Evolutionary conservation across 1,284 basidiomycete species (phyloP).

Genomic region (Megacollybia platyphylla): DNA sequence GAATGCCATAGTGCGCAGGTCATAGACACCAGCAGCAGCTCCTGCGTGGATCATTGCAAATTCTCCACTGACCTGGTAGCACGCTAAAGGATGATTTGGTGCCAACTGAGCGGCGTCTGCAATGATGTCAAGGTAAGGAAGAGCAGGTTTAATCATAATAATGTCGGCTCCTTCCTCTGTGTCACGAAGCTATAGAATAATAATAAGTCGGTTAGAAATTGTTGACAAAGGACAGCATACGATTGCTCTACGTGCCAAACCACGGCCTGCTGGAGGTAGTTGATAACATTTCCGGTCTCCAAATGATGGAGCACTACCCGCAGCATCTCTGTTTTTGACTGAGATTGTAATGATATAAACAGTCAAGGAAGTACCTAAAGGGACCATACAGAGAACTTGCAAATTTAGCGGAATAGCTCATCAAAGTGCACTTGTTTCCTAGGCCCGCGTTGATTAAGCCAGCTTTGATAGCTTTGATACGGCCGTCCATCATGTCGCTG

Average conservation of each 20-base stretch:
- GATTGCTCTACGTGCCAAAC: slow-evolving; percentile 88
- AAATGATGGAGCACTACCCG: slow-evolving; percentile 88
- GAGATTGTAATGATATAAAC: slow-evolving; percentile 3
- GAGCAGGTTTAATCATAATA: slow-evolving; percentile 96
- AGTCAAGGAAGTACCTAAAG: slow-evolving; percentile 53
- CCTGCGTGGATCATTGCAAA: slow-evolving; percentile 96
- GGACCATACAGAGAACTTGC: slow-evolving; percentile 95
- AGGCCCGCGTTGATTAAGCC: slow-evolving; percentile 72
- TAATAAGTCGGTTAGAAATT: neutral
- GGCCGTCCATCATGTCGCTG: slow-evolving; percentile 99
- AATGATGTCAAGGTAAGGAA: slow-evolving; percentile 96
- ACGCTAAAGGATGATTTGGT: slow-evolving; percentile 82
- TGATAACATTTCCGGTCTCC: slow-evolving; percentile 98
- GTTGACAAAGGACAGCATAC: slow-evolving; percentile 32
- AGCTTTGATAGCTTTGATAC: slow-evolving; percentile 84
- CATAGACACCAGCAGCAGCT: slow-evolving; percentile 87
- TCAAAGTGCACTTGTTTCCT: slow-evolving; percentile 82
- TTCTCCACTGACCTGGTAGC: slow-evolving; percentile 95
- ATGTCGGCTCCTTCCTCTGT: slow-evolving; percentile 93
- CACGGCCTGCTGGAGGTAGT: slow-evolving; percentile 80
- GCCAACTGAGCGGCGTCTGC: slow-evolving; percentile 78
- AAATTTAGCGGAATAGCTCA: slow-evolving; percentile 99
- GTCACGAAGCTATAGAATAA: slow-evolving; percentile 62
- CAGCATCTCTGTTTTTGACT: slow-evolving; percentile 64
- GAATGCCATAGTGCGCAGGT: slow-evolving; percentile 86